Evolutionary conservation across 1,139 yeast genomes (phyloP).

Genomic region (Geotrichum siamense): DNA sequence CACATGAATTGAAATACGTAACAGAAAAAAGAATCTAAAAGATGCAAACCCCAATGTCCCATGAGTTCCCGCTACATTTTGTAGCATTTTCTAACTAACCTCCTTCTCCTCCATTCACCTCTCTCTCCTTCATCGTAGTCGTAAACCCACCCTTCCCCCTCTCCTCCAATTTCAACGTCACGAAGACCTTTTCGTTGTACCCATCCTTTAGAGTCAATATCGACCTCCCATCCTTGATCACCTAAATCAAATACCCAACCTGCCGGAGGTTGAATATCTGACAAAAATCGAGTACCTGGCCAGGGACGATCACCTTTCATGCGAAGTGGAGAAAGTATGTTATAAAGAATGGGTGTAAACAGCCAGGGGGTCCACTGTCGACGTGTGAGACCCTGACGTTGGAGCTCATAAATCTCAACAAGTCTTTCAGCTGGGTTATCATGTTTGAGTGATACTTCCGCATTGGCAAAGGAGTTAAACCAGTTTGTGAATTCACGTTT

Average conservation of each 20-base stretch:
- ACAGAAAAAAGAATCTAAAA: no score
- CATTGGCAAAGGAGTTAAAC: slow-evolving; percentile 38
- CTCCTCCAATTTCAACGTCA: slow-evolving; percentile 29
- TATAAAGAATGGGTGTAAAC: slow-evolving; percentile 48
- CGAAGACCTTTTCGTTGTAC: slow-evolving; percentile 42
- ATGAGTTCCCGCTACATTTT: no score
- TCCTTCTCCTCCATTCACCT: slow-evolving; percentile 38
- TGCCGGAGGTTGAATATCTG: slow-evolving; percentile 56
- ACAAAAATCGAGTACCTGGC: slow-evolving; percentile 48
- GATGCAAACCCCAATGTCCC: no score
- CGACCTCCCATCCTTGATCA: slow-evolving; percentile 61
- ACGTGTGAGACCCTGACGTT: slow-evolving; percentile 55
- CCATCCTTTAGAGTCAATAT: slow-evolving; percentile 49
- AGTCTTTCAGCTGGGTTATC: slow-evolving; percentile 46
- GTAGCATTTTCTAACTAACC: slow-evolving; percentile 34
- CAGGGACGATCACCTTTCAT: slow-evolving; percentile 56
- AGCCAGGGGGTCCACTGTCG: slow-evolving; percentile 53
- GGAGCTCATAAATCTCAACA: slow-evolving; percentile 73
- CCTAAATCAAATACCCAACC: slow-evolving; percentile 62
- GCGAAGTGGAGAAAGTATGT: slow-evolving; percentile 44
- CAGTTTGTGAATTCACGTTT: slow-evolving; percentile 24
- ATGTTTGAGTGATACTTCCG: slow-evolving; percentile 60
- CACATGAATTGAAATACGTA: no score
- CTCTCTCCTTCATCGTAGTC: slow-evolving; percentile 13
- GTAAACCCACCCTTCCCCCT: slow-evolving; percentile 39